phyloP scores from a whole-genome alignment of 2,329 filamentous ascomycete species.

The Neofusicoccum sp. region DNA sequence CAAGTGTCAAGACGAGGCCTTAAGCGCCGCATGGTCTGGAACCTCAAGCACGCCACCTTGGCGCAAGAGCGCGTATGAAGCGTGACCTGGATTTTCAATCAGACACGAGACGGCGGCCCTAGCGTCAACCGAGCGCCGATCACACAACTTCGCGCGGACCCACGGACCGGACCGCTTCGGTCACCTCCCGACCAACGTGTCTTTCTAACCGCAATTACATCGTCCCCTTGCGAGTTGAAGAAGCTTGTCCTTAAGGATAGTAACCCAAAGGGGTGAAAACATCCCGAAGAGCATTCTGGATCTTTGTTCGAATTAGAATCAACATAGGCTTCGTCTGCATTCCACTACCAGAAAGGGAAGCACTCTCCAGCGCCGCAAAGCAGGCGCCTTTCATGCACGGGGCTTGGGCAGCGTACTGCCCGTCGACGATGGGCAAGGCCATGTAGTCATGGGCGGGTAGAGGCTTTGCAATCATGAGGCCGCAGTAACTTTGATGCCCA shows the following conservation, averaged over 20 bases:
- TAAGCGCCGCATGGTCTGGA: background rate
- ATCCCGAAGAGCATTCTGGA: slow-evolving; percentile 9
- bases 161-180: slow-evolving; percentile 3
- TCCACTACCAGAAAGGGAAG: background rate
- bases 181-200: background rate
- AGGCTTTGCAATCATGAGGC: background rate
- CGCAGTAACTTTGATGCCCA: background rate
- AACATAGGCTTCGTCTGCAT: background rate
- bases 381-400: background rate
- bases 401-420: background rate
- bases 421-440: background rate
- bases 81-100: slow-evolving; percentile 2
- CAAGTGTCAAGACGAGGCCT: background rate
- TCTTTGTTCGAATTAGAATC: background rate
- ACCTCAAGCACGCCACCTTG: background rate
- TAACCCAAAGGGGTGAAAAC: slow-evolving; percentile 11
- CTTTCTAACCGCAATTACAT: background rate
- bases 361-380: slow-evolving; percentile 1
- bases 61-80: slow-evolving; percentile 1
- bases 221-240: background rate
- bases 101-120: background rate
- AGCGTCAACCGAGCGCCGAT: background rate
- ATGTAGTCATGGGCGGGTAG: background rate
- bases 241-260: background rate
- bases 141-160: background rate